A percentile compares a stretch with the other conserved stretches of the same genome.
These are phyloP conservation scores for Ogataea neopini DNA, from an alignment of 805 yeast genomes.

Conservation along the genomic window DNA sequence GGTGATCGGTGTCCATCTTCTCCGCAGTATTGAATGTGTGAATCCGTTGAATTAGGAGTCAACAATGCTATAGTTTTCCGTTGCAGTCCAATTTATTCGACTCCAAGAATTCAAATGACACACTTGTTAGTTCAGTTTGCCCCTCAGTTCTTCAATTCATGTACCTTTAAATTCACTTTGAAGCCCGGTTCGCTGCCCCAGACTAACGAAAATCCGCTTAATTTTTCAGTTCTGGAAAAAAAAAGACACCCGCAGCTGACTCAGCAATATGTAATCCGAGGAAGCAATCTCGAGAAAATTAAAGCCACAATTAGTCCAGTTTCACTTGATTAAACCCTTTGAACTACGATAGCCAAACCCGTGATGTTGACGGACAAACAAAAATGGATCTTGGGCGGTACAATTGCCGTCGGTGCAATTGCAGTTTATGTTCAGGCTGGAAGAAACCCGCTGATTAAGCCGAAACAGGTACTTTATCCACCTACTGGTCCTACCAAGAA, in stretches of 20 bases:
- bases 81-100: too few relatives aligned
- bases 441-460: conserved; percentile 31
- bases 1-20: background rate
- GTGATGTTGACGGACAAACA: conserved; percentile 28
- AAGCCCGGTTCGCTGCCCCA: conserved; percentile 3
- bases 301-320: background rate
- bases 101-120: background rate
- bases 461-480: conserved; percentile 37
- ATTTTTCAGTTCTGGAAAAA: conserved; percentile 3
- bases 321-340: background rate
- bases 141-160: background rate
- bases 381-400: conserved; percentile 33
- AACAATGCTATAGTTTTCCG: too few relatives aligned
- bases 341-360: too few relatives aligned
- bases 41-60: too few relatives aligned
- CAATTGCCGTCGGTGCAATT: conserved; percentile 26
- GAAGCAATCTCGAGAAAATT: background rate
- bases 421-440: conserved; percentile 31
- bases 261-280: background rate
- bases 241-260: background rate
- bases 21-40: background rate
- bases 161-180: background rate
- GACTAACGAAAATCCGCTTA: conserved; percentile 4
- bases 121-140: background rate
- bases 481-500: conserved; percentile 35